Percentiles rank a stretch among this genome's conserved stretches.
Conservation (phyloP, 2,329 filamentous ascomycete species). For the Fusarium torulosum region DNA sequence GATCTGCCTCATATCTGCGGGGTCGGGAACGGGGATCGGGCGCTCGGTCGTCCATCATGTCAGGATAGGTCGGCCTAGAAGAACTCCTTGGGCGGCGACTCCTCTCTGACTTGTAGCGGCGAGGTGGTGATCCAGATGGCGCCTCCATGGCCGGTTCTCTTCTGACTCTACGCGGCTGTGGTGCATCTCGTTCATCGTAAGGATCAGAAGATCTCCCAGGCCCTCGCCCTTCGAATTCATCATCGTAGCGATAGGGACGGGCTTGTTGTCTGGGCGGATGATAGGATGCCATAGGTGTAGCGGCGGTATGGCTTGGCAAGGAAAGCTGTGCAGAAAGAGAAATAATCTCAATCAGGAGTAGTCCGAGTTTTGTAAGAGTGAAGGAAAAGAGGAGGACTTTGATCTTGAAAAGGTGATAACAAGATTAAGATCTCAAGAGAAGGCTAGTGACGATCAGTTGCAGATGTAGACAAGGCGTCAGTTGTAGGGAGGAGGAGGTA, state of each 20-base stretch:
- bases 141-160: conserved; percentile 19
- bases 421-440: conserved; percentile 9
- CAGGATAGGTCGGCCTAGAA: conserved; percentile 30
- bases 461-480: conserved; percentile 12
- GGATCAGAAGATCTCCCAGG: conserved; percentile 39
- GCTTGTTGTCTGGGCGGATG: conserved; percentile 43
- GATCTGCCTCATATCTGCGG: conserved; percentile 34
- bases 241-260: conserved; percentile 43
- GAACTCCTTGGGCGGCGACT: conserved; percentile 40
- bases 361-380: neutral
- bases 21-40: conserved; percentile 17
- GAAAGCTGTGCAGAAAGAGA: neutral
- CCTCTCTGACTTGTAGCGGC: conserved; percentile 43
- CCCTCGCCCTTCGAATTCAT: conserved; percentile 43
- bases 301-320: neutral
- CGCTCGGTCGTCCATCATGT: conserved; percentile 21
- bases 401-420: conserved; percentile 4
- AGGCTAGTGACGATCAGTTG: conserved; percentile 10
- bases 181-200: conserved; percentile 32
- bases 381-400: neutral
- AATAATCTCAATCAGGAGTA: neutral
- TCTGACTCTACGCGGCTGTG: conserved; percentile 25
- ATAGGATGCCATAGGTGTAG: conserved; percentile 45
- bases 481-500: conserved; percentile 15
- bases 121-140: conserved; percentile 35